Percentiles rank a stretch among this genome's conserved stretches.
These are phyloP conservation scores for Sonneratia alba DNA, from an alignment of 345 rosid species.

Conservation along the genomic window DNA sequence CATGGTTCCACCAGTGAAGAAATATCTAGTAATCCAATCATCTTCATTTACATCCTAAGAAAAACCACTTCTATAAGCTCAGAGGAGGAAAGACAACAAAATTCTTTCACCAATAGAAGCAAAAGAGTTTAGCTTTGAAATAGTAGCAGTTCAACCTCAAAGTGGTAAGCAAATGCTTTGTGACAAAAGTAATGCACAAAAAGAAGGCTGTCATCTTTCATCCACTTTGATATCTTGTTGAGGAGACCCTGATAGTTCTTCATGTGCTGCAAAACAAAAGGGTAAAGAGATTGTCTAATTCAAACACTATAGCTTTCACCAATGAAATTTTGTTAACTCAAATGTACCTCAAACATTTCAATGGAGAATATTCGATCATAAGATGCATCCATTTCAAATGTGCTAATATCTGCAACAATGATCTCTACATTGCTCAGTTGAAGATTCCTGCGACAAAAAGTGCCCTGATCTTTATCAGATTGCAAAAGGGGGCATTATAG, in stretches of 20 bases:
- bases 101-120: background rate
- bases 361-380: slow-evolving; percentile 67
- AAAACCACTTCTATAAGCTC: background rate
- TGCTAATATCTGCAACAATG: slow-evolving; percentile 69
- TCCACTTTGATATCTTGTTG: slow-evolving; percentile 70
- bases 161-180: slow-evolving; percentile 75
- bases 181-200: slow-evolving; percentile 89
- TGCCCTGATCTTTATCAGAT: background rate
- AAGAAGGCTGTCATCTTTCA: slow-evolving; percentile 65
- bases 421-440: slow-evolving; percentile 61
- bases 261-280: slow-evolving; percentile 50
- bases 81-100: background rate
- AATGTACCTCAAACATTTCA: slow-evolving; percentile 76
- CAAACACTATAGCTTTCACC: background rate
- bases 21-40: slow-evolving; percentile 84
- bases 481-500: background rate
- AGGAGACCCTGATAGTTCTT: slow-evolving; percentile 72
- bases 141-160: slow-evolving; percentile 39
- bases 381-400: slow-evolving; percentile 63
- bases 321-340: background rate
- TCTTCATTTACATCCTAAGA: slow-evolving; percentile 65
- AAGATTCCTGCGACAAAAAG: slow-evolving; percentile 28
- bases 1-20: slow-evolving; percentile 89
- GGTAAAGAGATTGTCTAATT: background rate
- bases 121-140: background rate